Evolutionary conservation across 768 basidiomycete genomes (phyloP), one percentile per base, ranked within the genome.

Genomic region (Pholiota molesta): DNA sequence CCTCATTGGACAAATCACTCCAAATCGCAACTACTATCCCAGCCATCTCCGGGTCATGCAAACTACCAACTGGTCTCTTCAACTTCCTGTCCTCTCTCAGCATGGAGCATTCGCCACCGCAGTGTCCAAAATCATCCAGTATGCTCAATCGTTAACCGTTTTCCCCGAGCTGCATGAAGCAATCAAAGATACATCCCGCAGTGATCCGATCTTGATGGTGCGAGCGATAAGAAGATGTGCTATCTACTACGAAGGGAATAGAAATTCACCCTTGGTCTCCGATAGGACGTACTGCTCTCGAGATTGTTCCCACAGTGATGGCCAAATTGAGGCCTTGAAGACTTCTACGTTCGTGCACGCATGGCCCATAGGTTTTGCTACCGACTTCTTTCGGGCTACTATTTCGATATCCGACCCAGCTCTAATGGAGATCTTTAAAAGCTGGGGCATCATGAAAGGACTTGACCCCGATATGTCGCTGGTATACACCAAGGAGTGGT

Each of bases 11-110:
- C 60, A 65, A 5, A 64, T 84, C 16, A 74, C 70, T n/a, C 77
- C 81, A 0, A 16, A 17, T 3, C 66, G 80, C 10, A 52, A 54
- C 2, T 84, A 74, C 65, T 78, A 81, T 65, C 81, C 82, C 0
- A 5, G 23, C 9, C 72, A 79, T 40, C 66, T 76, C 16, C 63
- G 37, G 9, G 66, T 63, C 19, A 84, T 83, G 81, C 77, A 83
- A 62, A 72, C 63, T 2, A 74, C 81, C 0, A 29, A 68, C 31
- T 77, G 81, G 82, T 69, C 64, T 10, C 26, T 51, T 19, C 10
- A 52, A 5, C 63, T 75, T 21, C 62, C 64, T 13, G 60, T 68
- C 1, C 54, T 63, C 28, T 64, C 75, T 2, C 80, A 80, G 51
- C 65, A 68, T 44, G 58, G 60, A n/a, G 28, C n/a, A n/a, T 68